phyloP scores from a whole-genome alignment of 371 early-diverging fungal species.

The Capillidium rhysosporum region DNA sequence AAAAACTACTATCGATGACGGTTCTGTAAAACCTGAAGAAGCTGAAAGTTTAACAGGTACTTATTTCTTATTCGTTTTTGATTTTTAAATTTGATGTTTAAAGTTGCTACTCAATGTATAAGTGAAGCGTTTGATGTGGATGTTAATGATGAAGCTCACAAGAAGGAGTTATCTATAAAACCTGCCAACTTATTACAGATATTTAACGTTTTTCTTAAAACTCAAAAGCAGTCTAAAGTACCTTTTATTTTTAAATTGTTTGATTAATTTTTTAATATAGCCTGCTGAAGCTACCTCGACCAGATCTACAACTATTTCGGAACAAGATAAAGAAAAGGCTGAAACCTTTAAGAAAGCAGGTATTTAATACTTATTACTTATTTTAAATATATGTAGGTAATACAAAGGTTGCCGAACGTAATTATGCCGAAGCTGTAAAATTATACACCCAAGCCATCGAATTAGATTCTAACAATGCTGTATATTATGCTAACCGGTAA shows the following conservation, averaged over 20 bases:
- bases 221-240: slow-evolving; percentile 34
- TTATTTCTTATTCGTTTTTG: no score
- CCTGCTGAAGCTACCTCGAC: slow-evolving; percentile 3
- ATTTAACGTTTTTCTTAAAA: slow-evolving; percentile 78
- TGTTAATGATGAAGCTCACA: slow-evolving; percentile 38
- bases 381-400: slow-evolving; percentile 27
- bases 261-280: slow-evolving; percentile 5
- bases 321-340: slow-evolving; percentile 50
- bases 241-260: not conserved
- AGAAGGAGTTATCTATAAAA: slow-evolving; percentile 51
- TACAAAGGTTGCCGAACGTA: slow-evolving; percentile 53
- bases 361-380: slow-evolving; percentile 9
- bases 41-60: slow-evolving; percentile 78
- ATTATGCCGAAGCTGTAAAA: slow-evolving; percentile 67
- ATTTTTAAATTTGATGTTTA: no score
- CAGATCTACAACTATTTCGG: slow-evolving; percentile 11
- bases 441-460: slow-evolving; percentile 81
- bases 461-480: slow-evolving; percentile 59
- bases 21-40: slow-evolving; percentile 59
- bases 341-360: slow-evolving; percentile 66
- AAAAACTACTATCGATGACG: slow-evolving; percentile 50
- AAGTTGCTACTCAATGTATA: slow-evolving; percentile 85
- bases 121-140: slow-evolving; percentile 84
- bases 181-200: slow-evolving; percentile 59
- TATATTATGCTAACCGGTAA: slow-evolving; percentile 88